A percentile compares a stretch with the other conserved stretches of the same genome.
phyloP scores from a whole-genome alignment of 2,329 filamentous ascomycete genomes.

The Colletotrichum tropicale region DNA sequence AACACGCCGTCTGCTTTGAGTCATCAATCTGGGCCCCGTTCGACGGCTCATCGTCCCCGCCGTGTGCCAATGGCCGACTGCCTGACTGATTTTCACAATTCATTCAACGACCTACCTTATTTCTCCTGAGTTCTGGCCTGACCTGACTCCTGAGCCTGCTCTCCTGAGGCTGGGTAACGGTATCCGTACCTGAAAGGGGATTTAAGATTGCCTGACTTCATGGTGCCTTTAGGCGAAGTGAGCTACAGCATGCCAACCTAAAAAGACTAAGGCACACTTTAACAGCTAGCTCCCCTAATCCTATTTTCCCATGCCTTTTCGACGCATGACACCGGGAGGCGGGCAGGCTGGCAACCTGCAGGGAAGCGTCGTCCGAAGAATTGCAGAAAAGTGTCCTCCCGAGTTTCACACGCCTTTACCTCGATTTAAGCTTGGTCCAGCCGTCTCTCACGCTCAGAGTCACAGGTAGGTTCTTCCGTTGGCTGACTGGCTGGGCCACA shows the following conservation, averaged over 20 bases:
- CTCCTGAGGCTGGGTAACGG: not conserved
- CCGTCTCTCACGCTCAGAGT: conserved; percentile 15
- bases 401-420: conserved; percentile 1
- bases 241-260: not conserved
- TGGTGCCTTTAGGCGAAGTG: conserved; percentile 3
- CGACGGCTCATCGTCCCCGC: not conserved
- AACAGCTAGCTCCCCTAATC: not conserved
- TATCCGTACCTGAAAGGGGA: not conserved
- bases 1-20: not conserved
- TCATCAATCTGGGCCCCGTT: not conserved
- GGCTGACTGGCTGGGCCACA: not conserved
- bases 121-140: not conserved
- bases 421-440: conserved; percentile 15
- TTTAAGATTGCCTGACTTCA: conserved; percentile 3
- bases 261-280: not conserved
- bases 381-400: not conserved
- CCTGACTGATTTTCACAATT: not conserved
- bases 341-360: not conserved
- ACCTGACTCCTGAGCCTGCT: not conserved
- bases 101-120: not conserved
- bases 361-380: conserved; percentile 3
- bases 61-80: not conserved
- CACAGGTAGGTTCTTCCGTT: not conserved
- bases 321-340: not conserved
- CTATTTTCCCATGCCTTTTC: not conserved